These are phyloP conservation scores for Coemansia sp. DNA, from an alignment of 192 early-diverging fungal species.

Conservation along the genomic window DNA sequence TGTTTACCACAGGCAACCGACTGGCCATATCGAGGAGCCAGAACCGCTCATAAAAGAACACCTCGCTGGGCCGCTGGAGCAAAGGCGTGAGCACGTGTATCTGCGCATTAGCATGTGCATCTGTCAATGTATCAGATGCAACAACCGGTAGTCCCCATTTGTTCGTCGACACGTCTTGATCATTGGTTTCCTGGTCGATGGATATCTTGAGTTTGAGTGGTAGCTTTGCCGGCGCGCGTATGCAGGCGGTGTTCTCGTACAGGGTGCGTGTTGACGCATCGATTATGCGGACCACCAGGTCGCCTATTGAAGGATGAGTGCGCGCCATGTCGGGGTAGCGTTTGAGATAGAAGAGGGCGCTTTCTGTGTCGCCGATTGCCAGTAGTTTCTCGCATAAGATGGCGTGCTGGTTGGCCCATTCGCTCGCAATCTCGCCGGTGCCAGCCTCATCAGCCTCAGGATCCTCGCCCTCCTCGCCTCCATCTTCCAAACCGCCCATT, in stretches of 20 bases:
- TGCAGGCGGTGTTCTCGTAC: slow-evolving; percentile 31
- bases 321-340: slow-evolving; percentile 35
- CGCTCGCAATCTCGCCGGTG: neutral
- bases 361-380: slow-evolving; percentile 28
- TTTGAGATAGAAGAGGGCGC: slow-evolving; percentile 30
- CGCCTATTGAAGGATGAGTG: slow-evolving; percentile 25
- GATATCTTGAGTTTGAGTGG: slow-evolving; percentile 2
- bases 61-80: slow-evolving; percentile 17
- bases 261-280: slow-evolving; percentile 17
- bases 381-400: slow-evolving; percentile 38
- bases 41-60: slow-evolving; percentile 48
- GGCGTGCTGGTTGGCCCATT: slow-evolving; percentile 41
- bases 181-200: too few relatives aligned
- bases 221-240: slow-evolving; percentile 19
- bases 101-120: neutral
- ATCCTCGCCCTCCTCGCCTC: slow-evolving; percentile 8
- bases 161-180: neutral
- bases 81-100: slow-evolving; percentile 28
- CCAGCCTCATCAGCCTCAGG: neutral
- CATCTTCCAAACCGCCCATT: slow-evolving; percentile 35
- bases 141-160: slow-evolving; percentile 12
- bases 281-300: slow-evolving; percentile 29
- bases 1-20: slow-evolving; percentile 9
- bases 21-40: slow-evolving; percentile 31
- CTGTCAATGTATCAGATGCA: neutral